Evolutionary conservation across 108 stramenopile species (phyloP).

Genomic region (Seminavis robusta): DNA sequence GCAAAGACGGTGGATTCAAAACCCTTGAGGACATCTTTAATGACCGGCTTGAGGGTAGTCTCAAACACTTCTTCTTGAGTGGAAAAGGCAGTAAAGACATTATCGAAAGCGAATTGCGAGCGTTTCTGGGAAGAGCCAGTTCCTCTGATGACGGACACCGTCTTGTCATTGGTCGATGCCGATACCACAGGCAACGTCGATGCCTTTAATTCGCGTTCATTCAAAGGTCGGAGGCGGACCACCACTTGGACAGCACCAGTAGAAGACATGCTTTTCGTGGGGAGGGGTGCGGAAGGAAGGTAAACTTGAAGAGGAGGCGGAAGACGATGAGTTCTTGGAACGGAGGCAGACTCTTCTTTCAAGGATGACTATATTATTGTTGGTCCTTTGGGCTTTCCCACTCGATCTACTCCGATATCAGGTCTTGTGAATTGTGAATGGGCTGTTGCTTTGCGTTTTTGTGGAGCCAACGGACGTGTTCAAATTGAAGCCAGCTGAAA

Average conservation of each 20-base stretch:
- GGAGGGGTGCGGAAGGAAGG: no score
- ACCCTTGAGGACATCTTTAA: slow-evolving; percentile 70
- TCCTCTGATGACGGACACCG: slow-evolving; percentile 78
- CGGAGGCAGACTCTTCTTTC: no score
- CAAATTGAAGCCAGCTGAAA: no score
- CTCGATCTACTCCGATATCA: no score
- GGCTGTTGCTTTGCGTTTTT: no score
- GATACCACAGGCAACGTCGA: slow-evolving; percentile 66
- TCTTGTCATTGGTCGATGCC: slow-evolving; percentile 60
- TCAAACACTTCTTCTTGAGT: slow-evolving; percentile 79
- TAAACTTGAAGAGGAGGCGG: no score
- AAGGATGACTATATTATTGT: no score
- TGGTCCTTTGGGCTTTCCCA: no score
- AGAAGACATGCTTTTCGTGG: no score
- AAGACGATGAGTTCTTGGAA: no score
- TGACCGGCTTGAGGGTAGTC: slow-evolving; percentile 72
- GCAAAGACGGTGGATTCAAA: slow-evolving; percentile 91
- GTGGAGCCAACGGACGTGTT: no score
- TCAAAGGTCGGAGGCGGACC: slow-evolving; percentile 76
- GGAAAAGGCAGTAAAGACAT: slow-evolving; percentile 75
- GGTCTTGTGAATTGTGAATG: no score
- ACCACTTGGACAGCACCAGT: slow-evolving; percentile 65
- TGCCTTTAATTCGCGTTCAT: slow-evolving; percentile 57
- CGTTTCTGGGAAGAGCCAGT: slow-evolving; percentile 53
- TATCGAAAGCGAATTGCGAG: slow-evolving; percentile 58